These are phyloP conservation scores for Musa troglodytarum DNA, from an alignment of 176 grass and related monocot genomes.

Conservation along the genomic window DNA sequence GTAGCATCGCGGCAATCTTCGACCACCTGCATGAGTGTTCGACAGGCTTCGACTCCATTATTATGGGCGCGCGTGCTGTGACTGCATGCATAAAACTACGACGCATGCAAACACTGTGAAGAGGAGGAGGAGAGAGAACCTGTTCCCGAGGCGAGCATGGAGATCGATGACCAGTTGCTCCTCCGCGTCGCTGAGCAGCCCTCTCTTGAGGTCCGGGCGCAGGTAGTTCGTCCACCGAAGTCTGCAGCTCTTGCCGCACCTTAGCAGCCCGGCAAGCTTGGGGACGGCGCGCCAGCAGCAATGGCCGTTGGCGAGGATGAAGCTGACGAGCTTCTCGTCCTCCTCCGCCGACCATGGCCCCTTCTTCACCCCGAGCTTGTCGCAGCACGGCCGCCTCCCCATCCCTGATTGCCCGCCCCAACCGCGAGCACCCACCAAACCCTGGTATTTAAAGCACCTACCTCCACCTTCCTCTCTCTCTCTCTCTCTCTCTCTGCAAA, in stretches of 20 bases:
- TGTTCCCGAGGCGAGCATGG: constrained; percentile 23
- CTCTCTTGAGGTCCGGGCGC: constrained; percentile 20
- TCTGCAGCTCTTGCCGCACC: constrained; percentile 26
- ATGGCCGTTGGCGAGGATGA: constrained; percentile 16
- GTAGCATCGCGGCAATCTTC: constrained; percentile 14
- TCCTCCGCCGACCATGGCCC: constrained; percentile 19
- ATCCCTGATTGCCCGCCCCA: background rate
- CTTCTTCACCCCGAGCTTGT: constrained; percentile 16
- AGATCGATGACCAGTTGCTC: constrained; percentile 14
- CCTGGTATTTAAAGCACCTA: background rate
- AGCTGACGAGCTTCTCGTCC: constrained; percentile 18
- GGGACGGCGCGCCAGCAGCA: constrained; percentile 19
- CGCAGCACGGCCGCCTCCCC: constrained; percentile 17
- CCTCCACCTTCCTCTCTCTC: background rate
- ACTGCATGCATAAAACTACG: background rate
- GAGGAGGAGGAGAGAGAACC: background rate
- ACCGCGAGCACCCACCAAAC: background rate
- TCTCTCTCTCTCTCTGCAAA: background rate
- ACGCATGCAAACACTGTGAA: background rate
- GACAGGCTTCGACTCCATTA: too few species aligned
- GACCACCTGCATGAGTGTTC: constrained; percentile 13
- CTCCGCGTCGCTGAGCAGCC: constrained; percentile 4
- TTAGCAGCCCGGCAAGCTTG: constrained; percentile 16
- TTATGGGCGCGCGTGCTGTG: too few species aligned
- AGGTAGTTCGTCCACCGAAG: constrained; percentile 24